Evolutionary conservation across 768 basidiomycete species (phyloP).

Genomic region (Russula compacta): DNA sequence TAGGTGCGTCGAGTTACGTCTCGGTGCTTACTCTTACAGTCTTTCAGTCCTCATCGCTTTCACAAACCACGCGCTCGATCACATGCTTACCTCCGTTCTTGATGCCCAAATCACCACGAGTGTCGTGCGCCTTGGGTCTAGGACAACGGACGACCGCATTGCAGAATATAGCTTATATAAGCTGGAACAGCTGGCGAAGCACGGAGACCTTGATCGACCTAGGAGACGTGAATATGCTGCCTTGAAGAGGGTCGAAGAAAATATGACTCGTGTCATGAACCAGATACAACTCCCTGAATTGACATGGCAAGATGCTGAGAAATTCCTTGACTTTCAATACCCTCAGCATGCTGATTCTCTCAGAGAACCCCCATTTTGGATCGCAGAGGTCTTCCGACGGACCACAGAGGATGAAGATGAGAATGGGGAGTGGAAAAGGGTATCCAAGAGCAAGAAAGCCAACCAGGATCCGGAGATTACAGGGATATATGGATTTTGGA

Average conservation of each 20-base stretch:
- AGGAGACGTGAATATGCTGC: constrained; percentile 29
- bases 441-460: background rate
- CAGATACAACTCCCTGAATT: constrained; percentile 15
- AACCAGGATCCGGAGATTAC: background rate
- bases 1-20: constrained; percentile 26
- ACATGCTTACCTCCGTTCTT: constrained; percentile 55
- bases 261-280: constrained; percentile 41
- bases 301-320: constrained; percentile 27
- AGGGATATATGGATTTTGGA: constrained; percentile 18
- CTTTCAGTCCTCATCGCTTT: constrained; percentile 44
- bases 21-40: background rate
- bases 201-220: constrained; percentile 33
- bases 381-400: background rate
- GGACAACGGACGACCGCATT: constrained; percentile 52
- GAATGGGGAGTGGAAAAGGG: constrained; percentile 11
- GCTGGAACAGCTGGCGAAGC: constrained; percentile 38
- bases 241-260: constrained; percentile 38
- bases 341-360: constrained; percentile 42
- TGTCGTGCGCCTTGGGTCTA: constrained; percentile 62
- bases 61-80: constrained; percentile 76
- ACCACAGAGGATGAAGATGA: constrained; percentile 4
- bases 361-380: constrained; percentile 31
- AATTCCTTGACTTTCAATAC: constrained; percentile 36
- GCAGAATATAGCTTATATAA: constrained; percentile 50
- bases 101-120: constrained; percentile 55